A percentile compares a stretch with the other conserved stretches of the same genome.
Evolutionary conservation across 257 asterid genomes (phyloP).

Genomic region (Solanum okadae): DNA sequence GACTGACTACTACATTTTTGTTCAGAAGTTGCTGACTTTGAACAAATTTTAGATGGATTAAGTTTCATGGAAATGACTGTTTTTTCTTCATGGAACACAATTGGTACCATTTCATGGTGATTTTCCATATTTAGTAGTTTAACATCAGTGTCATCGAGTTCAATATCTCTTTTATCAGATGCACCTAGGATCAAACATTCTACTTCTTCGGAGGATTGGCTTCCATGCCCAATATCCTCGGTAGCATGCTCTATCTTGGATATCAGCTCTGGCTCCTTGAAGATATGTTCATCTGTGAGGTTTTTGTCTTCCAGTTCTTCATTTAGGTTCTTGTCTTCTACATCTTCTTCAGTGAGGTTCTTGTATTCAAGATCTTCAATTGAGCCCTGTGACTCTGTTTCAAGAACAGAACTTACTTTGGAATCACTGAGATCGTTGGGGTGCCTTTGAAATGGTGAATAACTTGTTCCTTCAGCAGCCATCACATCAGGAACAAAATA

Average conservation of each 20-base stretch:
- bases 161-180: slow-evolving; percentile 20
- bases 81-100: slow-evolving; percentile 1
- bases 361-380: slow-evolving; percentile 43
- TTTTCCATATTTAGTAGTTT: background rate
- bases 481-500: slow-evolving; percentile 52
- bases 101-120: background rate
- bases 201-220: slow-evolving; percentile 52
- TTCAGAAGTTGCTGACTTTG: slow-evolving; percentile 4
- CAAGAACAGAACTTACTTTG: slow-evolving; percentile 65
- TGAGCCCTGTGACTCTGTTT: slow-evolving; percentile 59
- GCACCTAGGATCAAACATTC: slow-evolving; percentile 23
- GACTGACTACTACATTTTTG: slow-evolving; percentile 25
- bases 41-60: slow-evolving; percentile 1
- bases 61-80: background rate
- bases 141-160: slow-evolving; percentile 7
- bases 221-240: slow-evolving; percentile 59
- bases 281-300: slow-evolving; percentile 12
- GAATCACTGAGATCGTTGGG: slow-evolving; percentile 75
- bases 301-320: background rate
- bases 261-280: slow-evolving; percentile 7
- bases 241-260: slow-evolving; percentile 31
- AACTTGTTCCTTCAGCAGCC: slow-evolving; percentile 45
- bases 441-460: slow-evolving; percentile 49
- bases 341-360: slow-evolving; percentile 25
- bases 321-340: background rate